Evolutionary conservation across 306 rosid genomes (phyloP), one percentile per base, ranked within the genome.

Genomic region (Chamaecrista fasciculata): DNA sequence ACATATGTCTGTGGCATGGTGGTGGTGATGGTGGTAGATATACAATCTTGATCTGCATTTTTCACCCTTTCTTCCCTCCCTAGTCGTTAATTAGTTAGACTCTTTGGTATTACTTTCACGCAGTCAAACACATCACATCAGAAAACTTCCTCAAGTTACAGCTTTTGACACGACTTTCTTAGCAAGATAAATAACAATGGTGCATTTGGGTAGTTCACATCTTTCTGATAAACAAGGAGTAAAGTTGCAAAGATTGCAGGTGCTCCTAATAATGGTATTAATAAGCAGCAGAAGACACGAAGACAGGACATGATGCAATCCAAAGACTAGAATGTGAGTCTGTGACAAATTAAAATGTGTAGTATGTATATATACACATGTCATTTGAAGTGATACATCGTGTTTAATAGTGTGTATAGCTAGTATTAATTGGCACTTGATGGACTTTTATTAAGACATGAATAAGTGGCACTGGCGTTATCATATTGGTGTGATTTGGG

Each of bases 41-140:
- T 61, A 31, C 8, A 69, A 37, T 48, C n/a, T 66, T 66, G 18
- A 26, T 65, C 76, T 57, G 43, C 42, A 57, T 29, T 57, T 26
- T 57, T 29, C 63, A 29, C 63, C 63, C 53, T 19, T 19, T 16
- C 9, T 29, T 57, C 50, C 20, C 50, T 31, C 1, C 14, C 24
- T n/a, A 31, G 42, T 29, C 23, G 25, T 58, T 57, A 8, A 42
- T 16, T 57, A 8, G 63, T 16, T 57, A 31, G 20, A 57, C 23
- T n/a, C 23, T n/a, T 29, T 57, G 43, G 44, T 58, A 28, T 58
- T 43, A 16, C 64, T 16, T 40, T 10, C 8, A 33, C n/a, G 69
- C 76, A 36, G 83, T 79, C 69, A 79, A 73, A 69, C 53, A 59
- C 50, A 68, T 69, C 83, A 53, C 69, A 59, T 73, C 64, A 58